Evolutionary conservation across 345 rosid genomes (phyloP).

Genomic region (Corchorus capsularis): DNA sequence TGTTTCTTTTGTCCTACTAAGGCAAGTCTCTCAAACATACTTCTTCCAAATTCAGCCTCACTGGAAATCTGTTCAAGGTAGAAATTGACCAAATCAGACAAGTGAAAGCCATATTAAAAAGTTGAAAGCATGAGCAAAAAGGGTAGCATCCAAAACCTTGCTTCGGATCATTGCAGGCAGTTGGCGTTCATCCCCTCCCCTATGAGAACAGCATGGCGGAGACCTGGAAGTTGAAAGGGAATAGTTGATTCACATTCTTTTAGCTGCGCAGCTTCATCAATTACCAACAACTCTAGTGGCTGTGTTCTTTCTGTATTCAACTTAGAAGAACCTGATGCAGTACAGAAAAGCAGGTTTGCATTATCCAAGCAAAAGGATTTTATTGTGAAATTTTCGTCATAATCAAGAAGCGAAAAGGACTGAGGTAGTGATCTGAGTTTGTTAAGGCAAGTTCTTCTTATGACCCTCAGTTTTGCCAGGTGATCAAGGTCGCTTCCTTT

Average conservation of each 20-base stretch:
- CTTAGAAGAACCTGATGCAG: conserved; percentile 46
- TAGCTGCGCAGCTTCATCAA: conserved; percentile 62
- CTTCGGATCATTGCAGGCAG: conserved; percentile 55
- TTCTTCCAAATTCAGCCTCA: conserved; percentile 32
- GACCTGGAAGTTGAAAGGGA: conserved; percentile 47
- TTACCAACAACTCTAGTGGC: conserved; percentile 37
- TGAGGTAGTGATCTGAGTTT: conserved; percentile 20
- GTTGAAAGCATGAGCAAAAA: not conserved
- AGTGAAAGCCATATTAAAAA: not conserved
- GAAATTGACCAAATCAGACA: not conserved
- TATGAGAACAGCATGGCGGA: conserved; percentile 44
- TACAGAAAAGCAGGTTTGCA: conserved; percentile 44
- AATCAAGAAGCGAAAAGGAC: not conserved
- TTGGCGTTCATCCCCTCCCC: conserved; percentile 53
- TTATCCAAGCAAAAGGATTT: conserved; percentile 32
- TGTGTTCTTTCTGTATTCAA: conserved; percentile 22
- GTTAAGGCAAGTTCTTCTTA: conserved; percentile 5
- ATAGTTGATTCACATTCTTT: conserved; percentile 58
- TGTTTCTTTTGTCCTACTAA: conserved; percentile 21
- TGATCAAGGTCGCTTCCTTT: not conserved
- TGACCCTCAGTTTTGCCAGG: not conserved
- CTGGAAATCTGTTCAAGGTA: conserved; percentile 19
- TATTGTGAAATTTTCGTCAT: not conserved
- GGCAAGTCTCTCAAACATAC: conserved; percentile 36
- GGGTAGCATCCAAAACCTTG: conserved; percentile 23